Percentiles rank a stretch among this genome's conserved stretches.
phyloP scores from a whole-genome alignment of 352 stramenopile genomes.

The Peronosclerospora sorghi region DNA sequence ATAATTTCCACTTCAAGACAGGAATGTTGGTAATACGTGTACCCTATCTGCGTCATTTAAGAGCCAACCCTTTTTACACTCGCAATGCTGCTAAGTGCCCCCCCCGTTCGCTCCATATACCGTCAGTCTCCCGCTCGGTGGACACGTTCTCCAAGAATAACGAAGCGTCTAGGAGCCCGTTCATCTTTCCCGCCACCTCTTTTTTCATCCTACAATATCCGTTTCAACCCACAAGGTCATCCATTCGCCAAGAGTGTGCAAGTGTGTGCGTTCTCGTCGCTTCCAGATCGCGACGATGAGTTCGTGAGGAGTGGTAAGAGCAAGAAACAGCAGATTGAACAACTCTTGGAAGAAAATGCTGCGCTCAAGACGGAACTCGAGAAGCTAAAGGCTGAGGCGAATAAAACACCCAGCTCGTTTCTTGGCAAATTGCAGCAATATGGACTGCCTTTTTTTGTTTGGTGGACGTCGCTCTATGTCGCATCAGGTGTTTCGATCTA shows the following conservation, averaged over 20 bases:
- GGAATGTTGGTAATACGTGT: no score
- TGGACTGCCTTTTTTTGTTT: slow-evolving; percentile 73
- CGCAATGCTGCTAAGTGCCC: slow-evolving; percentile 17
- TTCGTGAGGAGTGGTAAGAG: slow-evolving; percentile 15
- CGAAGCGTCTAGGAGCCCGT: slow-evolving; percentile 8
- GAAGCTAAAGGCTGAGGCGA: slow-evolving; percentile 29
- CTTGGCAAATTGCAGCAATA: slow-evolving; percentile 75
- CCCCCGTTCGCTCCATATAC: slow-evolving; percentile 21
- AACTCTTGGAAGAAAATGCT: slow-evolving; percentile 67
- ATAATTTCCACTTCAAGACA: no score
- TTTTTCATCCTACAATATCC: slow-evolving; percentile 4
- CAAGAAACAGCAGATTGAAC: slow-evolving; percentile 49
- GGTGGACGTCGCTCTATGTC: slow-evolving; percentile 74
- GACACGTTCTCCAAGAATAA: slow-evolving; percentile 8
- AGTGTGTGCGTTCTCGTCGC: slow-evolving; percentile 41
- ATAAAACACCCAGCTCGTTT: slow-evolving; percentile 68
- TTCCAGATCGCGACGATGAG: slow-evolving; percentile 24
- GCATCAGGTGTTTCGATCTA: slow-evolving; percentile 64
- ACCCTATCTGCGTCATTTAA: background rate
- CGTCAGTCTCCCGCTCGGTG: slow-evolving; percentile 8
- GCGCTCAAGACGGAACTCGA: slow-evolving; percentile 60
- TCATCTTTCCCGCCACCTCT: slow-evolving; percentile 11
- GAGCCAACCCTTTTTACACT: background rate
- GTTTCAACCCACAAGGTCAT: slow-evolving; percentile 6
- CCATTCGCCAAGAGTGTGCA: slow-evolving; percentile 24